These are phyloP conservation scores for Aegle marmelos DNA, from an alignment of 345 rosid species.

Conservation along the genomic window DNA sequence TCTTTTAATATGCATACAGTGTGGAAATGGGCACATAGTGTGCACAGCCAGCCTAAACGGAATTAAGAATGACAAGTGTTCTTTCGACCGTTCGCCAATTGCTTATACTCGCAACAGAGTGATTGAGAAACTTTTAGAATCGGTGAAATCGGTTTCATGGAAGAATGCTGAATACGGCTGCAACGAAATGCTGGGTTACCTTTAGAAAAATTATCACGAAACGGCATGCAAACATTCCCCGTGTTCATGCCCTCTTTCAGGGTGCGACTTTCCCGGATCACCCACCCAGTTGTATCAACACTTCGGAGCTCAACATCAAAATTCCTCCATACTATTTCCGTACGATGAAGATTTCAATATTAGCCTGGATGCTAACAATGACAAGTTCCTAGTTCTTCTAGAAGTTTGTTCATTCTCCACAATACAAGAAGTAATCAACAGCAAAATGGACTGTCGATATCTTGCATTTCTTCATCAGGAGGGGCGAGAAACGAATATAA, in stretches of 20 bases:
- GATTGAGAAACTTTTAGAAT: background rate
- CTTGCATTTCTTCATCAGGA: conserved; percentile 27
- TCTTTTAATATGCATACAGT: conserved; percentile 1
- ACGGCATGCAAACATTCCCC: background rate
- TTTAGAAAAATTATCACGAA: background rate
- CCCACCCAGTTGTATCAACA: background rate
- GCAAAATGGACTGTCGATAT: conserved; percentile 25
- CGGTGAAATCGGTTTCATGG: background rate
- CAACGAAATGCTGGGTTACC: background rate
- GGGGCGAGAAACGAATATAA: background rate
- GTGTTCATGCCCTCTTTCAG: background rate
- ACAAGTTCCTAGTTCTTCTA: conserved; percentile 29
- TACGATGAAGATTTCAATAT: background rate
- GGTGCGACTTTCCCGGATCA: background rate
- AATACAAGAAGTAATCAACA: background rate
- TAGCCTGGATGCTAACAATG: background rate
- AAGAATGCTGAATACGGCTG: background rate
- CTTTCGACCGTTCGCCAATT: background rate
- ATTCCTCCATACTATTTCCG: background rate
- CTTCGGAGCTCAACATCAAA: background rate
- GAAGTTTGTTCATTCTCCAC: conserved; percentile 26
- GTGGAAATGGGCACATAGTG: conserved; percentile 24
- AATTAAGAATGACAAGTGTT: conserved; percentile 12
- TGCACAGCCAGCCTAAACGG: conserved; percentile 17
- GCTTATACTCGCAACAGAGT: background rate